phyloP scores from a whole-genome alignment of 2,329 filamentous ascomycete species.

The Helotiales sp. region DNA sequence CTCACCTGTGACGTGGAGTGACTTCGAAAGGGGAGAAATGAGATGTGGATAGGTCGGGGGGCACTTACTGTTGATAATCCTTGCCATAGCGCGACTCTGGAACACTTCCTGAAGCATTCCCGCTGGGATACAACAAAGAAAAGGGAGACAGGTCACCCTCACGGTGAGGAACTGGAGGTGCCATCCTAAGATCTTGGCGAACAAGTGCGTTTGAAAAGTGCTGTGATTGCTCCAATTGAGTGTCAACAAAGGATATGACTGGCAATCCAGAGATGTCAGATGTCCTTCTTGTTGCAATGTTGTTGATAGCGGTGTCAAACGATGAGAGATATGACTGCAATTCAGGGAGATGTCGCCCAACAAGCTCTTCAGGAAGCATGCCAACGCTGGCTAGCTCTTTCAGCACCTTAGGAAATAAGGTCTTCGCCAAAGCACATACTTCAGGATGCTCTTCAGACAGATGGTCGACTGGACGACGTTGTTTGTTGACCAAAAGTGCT shows the following conservation, averaged over 20 bases:
- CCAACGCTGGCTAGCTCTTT: conserved; percentile 34
- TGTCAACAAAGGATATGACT: background rate
- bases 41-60: background rate
- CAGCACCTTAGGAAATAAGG: conserved; percentile 35
- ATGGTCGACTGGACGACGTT: conserved; percentile 30
- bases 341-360: conserved; percentile 23
- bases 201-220: conserved; percentile 13
- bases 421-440: conserved; percentile 32
- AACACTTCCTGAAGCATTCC: background rate
- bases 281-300: conserved; percentile 29
- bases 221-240: conserved; percentile 4
- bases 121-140: conserved; percentile 11
- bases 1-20: background rate
- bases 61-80: conserved; percentile 20
- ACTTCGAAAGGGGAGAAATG: background rate
- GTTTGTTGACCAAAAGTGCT: conserved; percentile 32
- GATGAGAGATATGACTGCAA: conserved; percentile 34
- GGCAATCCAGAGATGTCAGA: conserved; percentile 1
- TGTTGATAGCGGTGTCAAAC: conserved; percentile 38
- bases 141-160: conserved; percentile 8
- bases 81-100: conserved; percentile 11
- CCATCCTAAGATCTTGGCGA: conserved; percentile 8
- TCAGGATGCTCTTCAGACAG: conserved; percentile 38
- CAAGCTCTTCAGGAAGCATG: conserved; percentile 37
- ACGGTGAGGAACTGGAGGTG: background rate